Conservation (phyloP, 2,329 filamentous ascomycete species). For the Diaporthe citrichinensis region DNA sequence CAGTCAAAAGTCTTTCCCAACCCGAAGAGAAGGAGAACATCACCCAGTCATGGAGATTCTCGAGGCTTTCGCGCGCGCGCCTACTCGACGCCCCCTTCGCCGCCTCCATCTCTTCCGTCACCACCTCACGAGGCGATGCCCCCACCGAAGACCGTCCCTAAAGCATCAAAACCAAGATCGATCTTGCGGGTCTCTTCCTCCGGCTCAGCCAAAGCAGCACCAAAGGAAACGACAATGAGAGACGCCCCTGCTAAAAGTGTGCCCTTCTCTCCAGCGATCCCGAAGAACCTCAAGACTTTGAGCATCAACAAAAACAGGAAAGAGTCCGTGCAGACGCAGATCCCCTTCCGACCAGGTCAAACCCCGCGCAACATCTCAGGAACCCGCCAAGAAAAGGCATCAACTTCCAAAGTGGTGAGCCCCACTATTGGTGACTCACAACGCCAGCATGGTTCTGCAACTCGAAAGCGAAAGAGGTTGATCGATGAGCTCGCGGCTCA, state of each 20-base stretch:
- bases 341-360: slow-evolving; percentile 40
- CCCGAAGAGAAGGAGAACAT: slow-evolving; percentile 38
- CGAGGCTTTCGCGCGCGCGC: slow-evolving; percentile 34
- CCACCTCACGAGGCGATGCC: slow-evolving; percentile 39
- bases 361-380: slow-evolving; percentile 25
- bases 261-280: slow-evolving; percentile 30
- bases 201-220: slow-evolving; percentile 26
- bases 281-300: slow-evolving; percentile 38
- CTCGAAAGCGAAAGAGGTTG: slow-evolving; percentile 49
- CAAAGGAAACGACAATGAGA: slow-evolving; percentile 26
- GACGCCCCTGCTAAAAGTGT: slow-evolving; percentile 20
- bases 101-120: slow-evolving; percentile 40
- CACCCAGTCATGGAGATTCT: slow-evolving; percentile 26
- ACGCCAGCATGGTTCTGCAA: slow-evolving; percentile 34
- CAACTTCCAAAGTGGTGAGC: slow-evolving; percentile 30
- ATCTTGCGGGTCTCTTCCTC: slow-evolving; percentile 32
- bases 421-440: slow-evolving; percentile 34
- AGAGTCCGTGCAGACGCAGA: slow-evolving; percentile 39
- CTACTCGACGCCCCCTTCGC: slow-evolving; percentile 42
- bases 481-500: slow-evolving; percentile 61
- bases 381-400: slow-evolving; percentile 39
- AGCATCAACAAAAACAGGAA: slow-evolving; percentile 36
- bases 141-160: slow-evolving; percentile 37
- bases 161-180: slow-evolving; percentile 34
- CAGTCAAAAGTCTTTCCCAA: slow-evolving; percentile 30